Evolutionary conservation across 495 filamentous ascomycete genomes (phyloP).

Genomic region (Acidiella bohemica): DNA sequence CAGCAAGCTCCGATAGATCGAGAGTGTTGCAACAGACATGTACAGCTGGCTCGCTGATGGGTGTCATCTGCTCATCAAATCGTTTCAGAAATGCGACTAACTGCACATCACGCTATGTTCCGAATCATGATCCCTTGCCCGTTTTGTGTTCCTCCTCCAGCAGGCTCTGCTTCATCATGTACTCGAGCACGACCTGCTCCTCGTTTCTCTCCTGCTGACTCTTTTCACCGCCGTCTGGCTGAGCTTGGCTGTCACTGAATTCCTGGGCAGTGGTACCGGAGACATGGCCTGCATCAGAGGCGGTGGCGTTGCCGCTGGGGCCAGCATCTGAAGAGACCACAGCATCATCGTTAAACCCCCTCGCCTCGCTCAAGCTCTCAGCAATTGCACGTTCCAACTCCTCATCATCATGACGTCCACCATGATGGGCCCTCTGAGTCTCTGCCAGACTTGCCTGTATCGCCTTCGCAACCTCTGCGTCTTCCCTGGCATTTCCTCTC

Average conservation of each 20-base stretch:
- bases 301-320: conserved; percentile 25
- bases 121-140: too few species aligned
- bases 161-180: conserved; percentile 65
- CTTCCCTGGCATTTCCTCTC: conserved; percentile 50
- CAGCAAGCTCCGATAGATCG: too few species aligned
- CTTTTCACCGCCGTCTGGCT: conserved; percentile 20
- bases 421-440: conserved; percentile 29
- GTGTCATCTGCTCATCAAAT: too few species aligned
- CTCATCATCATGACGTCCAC: conserved; percentile 18
- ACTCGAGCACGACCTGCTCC: conserved; percentile 62
- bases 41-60: too few species aligned
- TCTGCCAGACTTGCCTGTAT: conserved; percentile 54
- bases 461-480: conserved; percentile 51
- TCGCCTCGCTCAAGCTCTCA: conserved; percentile 39
- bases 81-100: too few species aligned
- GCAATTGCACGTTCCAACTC: conserved; percentile 47
- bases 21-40: too few species aligned
- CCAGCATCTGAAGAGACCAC: too few species aligned
- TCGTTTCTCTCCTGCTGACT: conserved; percentile 38
- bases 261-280: conserved; percentile 22
- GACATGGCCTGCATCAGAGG: conserved; percentile 6
- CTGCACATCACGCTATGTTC: too few species aligned
- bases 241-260: conserved; percentile 19
- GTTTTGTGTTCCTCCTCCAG: conserved; percentile 48
- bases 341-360: conserved; percentile 4